Conservation (phyloP, 768 basidiomycete genomes). For the Paxillus ammoniavirescens region DNA sequence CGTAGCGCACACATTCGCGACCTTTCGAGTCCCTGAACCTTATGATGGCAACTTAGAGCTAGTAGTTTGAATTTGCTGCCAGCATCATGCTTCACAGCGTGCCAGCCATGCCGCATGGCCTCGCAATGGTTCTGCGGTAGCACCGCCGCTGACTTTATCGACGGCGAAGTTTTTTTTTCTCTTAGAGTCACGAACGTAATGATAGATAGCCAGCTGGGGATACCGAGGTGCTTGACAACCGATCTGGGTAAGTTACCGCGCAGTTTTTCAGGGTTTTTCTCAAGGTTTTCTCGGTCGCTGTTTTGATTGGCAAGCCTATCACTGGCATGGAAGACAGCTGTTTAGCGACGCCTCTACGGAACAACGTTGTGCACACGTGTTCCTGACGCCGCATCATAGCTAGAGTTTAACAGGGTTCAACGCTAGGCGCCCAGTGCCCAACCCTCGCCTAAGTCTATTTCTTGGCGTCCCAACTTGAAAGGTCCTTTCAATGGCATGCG, state of each 20-base stretch:
- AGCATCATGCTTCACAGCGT: slow-evolving; percentile 8
- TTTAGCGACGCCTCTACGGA: not conserved
- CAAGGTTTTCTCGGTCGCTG: not conserved
- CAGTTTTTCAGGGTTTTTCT: no score
- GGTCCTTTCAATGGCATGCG: not conserved
- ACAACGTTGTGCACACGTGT: slow-evolving; percentile 13
- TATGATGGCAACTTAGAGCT: not conserved
- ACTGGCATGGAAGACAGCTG: not conserved
- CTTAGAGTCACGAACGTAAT: not conserved
- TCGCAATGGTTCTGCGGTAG: not conserved
- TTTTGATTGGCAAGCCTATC: not conserved
- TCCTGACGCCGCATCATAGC: not conserved
- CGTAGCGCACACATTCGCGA: not conserved
- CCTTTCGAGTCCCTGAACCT: not conserved
- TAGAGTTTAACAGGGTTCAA: no score
- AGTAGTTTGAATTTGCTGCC: not conserved
- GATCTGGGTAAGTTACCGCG: not conserved
- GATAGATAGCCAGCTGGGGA: not conserved
- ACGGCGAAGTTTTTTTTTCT: not conserved
- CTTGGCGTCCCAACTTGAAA: not conserved
- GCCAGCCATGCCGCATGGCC: not conserved
- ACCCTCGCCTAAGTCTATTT: not conserved
- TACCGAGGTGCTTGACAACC: not conserved
- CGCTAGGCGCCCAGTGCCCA: no score
- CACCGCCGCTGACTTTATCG: not conserved